Percentiles rank a stretch among this genome's conserved stretches.
Conservation (phyloP, 805 yeast genomes). For the Cyberlindnera nakhonratchasimensis region DNA sequence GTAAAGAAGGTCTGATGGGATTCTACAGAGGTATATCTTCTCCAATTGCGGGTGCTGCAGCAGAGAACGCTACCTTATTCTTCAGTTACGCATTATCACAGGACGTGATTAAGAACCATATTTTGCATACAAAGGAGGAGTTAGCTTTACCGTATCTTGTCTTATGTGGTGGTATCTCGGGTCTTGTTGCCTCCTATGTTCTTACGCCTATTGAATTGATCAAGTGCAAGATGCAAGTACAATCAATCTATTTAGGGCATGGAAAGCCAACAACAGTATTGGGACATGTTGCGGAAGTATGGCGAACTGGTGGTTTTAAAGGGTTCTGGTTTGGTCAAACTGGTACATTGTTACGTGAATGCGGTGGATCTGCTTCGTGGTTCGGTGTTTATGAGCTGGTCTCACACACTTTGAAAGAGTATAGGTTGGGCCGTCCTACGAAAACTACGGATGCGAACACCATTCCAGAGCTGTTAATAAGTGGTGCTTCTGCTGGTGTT, state of each 20-base stretch:
- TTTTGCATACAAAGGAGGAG: slow-evolving; percentile 19
- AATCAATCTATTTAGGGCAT: slow-evolving; percentile 29
- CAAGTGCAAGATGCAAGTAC: slow-evolving; percentile 85
- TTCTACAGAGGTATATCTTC: slow-evolving; percentile 79
- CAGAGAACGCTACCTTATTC: slow-evolving; percentile 81
- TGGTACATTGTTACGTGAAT: slow-evolving; percentile 77
- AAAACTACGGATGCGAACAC: slow-evolving; percentile 28
- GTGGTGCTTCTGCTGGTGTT: slow-evolving; percentile 88
- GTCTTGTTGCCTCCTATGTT: slow-evolving; percentile 76
- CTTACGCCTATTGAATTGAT: slow-evolving; percentile 90
- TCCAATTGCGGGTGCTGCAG: slow-evolving; percentile 86
- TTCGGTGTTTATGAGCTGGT: slow-evolving; percentile 80
- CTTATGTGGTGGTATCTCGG: slow-evolving; percentile 76
- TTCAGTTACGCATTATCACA: slow-evolving; percentile 54
- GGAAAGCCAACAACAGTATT: slow-evolving; percentile 31
- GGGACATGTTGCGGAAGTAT: slow-evolving; percentile 40
- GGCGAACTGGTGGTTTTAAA: slow-evolving; percentile 49
- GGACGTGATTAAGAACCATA: slow-evolving; percentile 30
- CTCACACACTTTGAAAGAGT: slow-evolving; percentile 35
- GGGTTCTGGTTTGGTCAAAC: slow-evolving; percentile 90
- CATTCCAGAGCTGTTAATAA: slow-evolving; percentile 54
- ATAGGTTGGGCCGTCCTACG: slow-evolving; percentile 27
- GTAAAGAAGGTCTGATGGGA: slow-evolving; percentile 71
- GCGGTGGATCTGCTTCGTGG: slow-evolving; percentile 92
- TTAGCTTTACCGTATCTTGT: slow-evolving; percentile 45